A percentile compares a stretch with the other conserved stretches of the same genome.
These are phyloP conservation scores for Hebeloma cylindrosporum DNA, from an alignment of 768 basidiomycete genomes.

Conservation along the genomic window DNA sequence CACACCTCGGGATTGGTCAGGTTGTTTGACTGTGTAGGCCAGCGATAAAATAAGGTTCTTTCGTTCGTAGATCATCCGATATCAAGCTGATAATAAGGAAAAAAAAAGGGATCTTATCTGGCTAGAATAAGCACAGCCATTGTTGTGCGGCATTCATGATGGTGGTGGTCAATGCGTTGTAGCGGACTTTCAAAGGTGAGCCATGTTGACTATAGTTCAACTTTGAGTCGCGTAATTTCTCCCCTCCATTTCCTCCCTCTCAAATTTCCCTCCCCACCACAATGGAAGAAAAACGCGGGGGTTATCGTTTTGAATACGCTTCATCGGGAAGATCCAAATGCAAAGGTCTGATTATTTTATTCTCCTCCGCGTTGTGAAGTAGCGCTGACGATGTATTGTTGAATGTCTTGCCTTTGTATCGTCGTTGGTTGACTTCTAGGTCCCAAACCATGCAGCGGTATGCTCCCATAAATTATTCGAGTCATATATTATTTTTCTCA, in stretches of 20 bases:
- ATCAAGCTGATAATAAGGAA: no score
- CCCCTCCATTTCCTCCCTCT: slow-evolving; percentile 27
- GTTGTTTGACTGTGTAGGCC: background rate
- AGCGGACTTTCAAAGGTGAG: slow-evolving; percentile 48
- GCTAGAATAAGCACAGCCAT: no score
- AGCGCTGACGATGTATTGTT: slow-evolving; percentile 13
- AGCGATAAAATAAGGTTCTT: no score
- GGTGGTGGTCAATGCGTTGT: slow-evolving; percentile 45
- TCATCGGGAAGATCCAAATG: slow-evolving; percentile 68
- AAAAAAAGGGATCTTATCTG: no score
- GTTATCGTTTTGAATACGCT: slow-evolving; percentile 82
- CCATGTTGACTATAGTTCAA: slow-evolving; percentile 28
- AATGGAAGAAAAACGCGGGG: slow-evolving; percentile 54
- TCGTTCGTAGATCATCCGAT: no score
- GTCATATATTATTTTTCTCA: slow-evolving; percentile 13
- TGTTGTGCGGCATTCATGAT: slow-evolving; percentile 16
- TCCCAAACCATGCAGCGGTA: slow-evolving; percentile 75
- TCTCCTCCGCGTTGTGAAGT: slow-evolving; percentile 8
- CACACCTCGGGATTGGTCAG: background rate
- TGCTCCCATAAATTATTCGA: slow-evolving; percentile 15
- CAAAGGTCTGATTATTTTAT: slow-evolving; percentile 56
- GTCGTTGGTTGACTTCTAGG: slow-evolving; percentile 43
- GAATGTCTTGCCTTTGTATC: slow-evolving; percentile 24
- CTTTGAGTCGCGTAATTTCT: slow-evolving; percentile 33
- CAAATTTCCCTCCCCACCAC: slow-evolving; percentile 15